These are phyloP conservation scores for Poa annua DNA, from an alignment of 176 grass and related monocot genomes.

Conservation along the genomic window DNA sequence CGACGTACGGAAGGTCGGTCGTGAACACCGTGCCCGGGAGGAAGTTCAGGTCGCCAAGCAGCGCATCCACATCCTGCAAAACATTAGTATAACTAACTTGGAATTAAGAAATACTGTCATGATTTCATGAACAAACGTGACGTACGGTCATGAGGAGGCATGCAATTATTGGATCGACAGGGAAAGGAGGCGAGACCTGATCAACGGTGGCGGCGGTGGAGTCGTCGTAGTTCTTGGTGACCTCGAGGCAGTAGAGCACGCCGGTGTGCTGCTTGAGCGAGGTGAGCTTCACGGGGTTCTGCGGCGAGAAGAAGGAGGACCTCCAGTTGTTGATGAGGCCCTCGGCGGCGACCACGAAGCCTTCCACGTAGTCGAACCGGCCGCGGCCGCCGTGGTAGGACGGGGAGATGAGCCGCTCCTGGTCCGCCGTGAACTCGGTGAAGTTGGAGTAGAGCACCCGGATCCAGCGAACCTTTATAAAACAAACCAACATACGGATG, in stretches of 20 bases:
- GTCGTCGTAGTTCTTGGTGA: conserved; percentile 91
- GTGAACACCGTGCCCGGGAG: conserved; percentile 82
- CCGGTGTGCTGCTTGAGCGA: conserved; percentile 11
- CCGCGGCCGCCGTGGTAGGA: conserved; percentile 15
- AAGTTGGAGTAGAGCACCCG: conserved; percentile 93
- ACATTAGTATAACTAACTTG: neutral
- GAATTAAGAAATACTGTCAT: conserved; percentile 27
- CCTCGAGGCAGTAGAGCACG: conserved; percentile 90
- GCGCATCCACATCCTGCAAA: conserved; percentile 70
- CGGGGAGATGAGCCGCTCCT: conserved; percentile 77
- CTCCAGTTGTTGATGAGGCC: conserved; percentile 99
- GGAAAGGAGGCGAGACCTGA: conserved; percentile 55
- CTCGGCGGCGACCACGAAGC: conserved; percentile 89
- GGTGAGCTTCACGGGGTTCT: conserved; percentile 83
- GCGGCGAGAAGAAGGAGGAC: conserved; percentile 97
- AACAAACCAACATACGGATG: neutral
- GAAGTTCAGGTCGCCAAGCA: conserved; percentile 71
- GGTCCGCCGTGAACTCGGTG: conserved; percentile 71
- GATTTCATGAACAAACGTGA: conserved; percentile 23
- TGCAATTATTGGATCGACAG: neutral
- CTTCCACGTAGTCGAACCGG: conserved; percentile 92
- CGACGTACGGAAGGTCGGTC: conserved; percentile 86
- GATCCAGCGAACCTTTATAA: conserved; percentile 76
- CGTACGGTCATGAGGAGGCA: neutral
- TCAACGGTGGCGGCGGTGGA: conserved; percentile 60